Percentiles rank a stretch among this genome's conserved stretches.
Evolutionary conservation across 1,139 yeast species (phyloP).

Genomic region (Debaryomycetaceae sp.): DNA sequence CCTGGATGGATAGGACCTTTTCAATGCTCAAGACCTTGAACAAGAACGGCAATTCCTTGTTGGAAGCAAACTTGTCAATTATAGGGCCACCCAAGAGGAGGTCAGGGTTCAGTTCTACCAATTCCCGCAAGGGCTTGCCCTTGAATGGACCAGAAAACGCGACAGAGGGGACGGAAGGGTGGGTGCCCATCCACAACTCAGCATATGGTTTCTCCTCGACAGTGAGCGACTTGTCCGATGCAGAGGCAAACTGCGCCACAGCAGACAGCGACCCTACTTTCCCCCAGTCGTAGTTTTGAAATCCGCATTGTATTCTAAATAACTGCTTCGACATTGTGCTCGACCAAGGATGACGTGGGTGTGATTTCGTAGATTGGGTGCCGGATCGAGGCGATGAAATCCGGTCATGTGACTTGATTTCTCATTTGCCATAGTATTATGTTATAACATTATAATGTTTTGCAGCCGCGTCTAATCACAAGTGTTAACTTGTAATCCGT

Average conservation of each 20-base stretch:
- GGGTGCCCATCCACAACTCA: constrained; percentile 98
- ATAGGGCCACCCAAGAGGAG: constrained; percentile 47
- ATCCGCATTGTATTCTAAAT: constrained; percentile 44
- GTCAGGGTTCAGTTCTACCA: constrained; percentile 52
- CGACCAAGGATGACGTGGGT: too few species aligned
- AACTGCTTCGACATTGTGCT: constrained; percentile 8
- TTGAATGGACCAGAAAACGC: constrained; percentile 30
- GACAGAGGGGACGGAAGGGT: constrained; percentile 81
- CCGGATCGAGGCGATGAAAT: too few species aligned
- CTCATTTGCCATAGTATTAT: too few species aligned
- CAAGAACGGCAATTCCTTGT: constrained; percentile 73
- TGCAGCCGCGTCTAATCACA: too few species aligned
- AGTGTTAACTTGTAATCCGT: too few species aligned
- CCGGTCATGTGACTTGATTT: too few species aligned
- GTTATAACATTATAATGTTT: too few species aligned
- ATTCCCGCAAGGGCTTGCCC: constrained; percentile 50
- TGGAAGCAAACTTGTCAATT: constrained; percentile 54
- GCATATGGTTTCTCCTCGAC: constrained; percentile 82
- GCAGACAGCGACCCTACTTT: constrained; percentile 76
- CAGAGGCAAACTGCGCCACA: constrained; percentile 77
- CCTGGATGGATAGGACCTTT: constrained; percentile 91
- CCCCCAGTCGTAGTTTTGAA: constrained; percentile 77
- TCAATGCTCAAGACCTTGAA: constrained; percentile 89
- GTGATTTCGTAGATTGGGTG: too few species aligned
- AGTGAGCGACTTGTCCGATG: constrained; percentile 47